Conservation (phyloP, 441 rosid genomes). For the Brassica hybrid region DNA sequence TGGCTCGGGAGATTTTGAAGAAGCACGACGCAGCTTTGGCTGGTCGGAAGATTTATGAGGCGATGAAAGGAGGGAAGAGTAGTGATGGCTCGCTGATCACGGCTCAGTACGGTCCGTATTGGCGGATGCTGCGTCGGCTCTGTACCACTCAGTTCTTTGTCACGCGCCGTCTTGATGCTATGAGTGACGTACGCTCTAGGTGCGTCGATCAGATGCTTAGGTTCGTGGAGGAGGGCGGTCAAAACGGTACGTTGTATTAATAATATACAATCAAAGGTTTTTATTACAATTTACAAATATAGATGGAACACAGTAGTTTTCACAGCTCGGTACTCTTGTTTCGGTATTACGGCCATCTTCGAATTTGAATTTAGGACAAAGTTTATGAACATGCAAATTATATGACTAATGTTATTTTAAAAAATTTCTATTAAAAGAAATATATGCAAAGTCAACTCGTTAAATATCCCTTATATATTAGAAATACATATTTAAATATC, state of each 20-base stretch:
- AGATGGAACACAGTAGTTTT: not conserved
- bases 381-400: not conserved
- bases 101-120: constrained; percentile 72
- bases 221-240: constrained; percentile 55
- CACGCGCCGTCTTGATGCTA: constrained; percentile 60
- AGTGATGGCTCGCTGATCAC: constrained; percentile 70
- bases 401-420: not conserved
- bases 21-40: constrained; percentile 66
- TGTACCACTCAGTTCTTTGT: constrained; percentile 67
- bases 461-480: too few relatives aligned
- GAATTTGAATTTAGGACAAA: not conserved
- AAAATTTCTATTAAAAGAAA: not conserved
- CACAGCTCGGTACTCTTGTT: too few relatives aligned
- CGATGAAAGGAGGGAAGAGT: constrained; percentile 66
- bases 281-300: too few relatives aligned
- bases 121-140: constrained; percentile 73
- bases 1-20: constrained; percentile 77
- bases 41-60: constrained; percentile 74
- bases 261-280: too few relatives aligned
- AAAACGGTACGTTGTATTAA: constrained; percentile 32
- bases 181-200: constrained; percentile 46
- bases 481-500: too few relatives aligned
- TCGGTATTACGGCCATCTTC: too few relatives aligned
- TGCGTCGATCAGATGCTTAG: constrained; percentile 65
- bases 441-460: not conserved